phyloP scores from a whole-genome alignment of 805 yeast genomes.

The Barnettozyma vustinii region DNA sequence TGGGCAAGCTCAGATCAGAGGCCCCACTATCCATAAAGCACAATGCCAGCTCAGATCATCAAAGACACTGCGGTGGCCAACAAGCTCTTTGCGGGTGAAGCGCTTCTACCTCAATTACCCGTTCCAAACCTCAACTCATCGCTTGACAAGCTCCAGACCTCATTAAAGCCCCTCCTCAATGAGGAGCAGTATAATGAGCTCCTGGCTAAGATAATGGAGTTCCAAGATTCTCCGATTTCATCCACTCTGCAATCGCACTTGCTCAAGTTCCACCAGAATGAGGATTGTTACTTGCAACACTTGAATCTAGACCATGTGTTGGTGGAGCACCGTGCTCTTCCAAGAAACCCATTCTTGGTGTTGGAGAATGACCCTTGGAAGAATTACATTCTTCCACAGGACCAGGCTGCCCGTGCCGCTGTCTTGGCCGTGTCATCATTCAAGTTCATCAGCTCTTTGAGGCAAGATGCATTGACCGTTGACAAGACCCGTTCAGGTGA shows the following conservation, averaged over 20 bases:
- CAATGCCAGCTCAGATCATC: constrained; percentile 6
- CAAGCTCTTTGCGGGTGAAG: constrained; percentile 3
- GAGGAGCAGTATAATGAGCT: constrained; percentile 45
- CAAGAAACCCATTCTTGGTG: constrained; percentile 72
- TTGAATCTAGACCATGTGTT: constrained; percentile 34
- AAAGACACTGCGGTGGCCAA: not conserved
- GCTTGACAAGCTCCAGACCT: constrained; percentile 44
- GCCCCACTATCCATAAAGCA: not conserved
- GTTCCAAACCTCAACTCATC: constrained; percentile 53
- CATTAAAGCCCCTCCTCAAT: constrained; percentile 55
- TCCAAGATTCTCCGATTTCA: constrained; percentile 38
- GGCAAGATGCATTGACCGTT: constrained; percentile 47
- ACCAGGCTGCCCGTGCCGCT: constrained; percentile 65
- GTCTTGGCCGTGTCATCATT: constrained; percentile 59
- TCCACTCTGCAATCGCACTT: constrained; percentile 50
- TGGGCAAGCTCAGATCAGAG: not conserved
- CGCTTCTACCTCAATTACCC: constrained; percentile 49
- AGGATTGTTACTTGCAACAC: constrained; percentile 50
- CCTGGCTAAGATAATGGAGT: constrained; percentile 38
- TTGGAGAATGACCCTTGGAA: constrained; percentile 70
- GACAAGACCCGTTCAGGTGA: constrained; percentile 50
- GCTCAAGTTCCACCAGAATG: constrained; percentile 35
- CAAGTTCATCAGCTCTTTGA: constrained; percentile 57
- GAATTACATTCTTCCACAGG: constrained; percentile 46
- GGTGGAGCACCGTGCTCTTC: constrained; percentile 43